Base-by-base conservation (phyloP, 2,329 filamentous ascomycete species). In the Penicillium janthinellum region DNA sequence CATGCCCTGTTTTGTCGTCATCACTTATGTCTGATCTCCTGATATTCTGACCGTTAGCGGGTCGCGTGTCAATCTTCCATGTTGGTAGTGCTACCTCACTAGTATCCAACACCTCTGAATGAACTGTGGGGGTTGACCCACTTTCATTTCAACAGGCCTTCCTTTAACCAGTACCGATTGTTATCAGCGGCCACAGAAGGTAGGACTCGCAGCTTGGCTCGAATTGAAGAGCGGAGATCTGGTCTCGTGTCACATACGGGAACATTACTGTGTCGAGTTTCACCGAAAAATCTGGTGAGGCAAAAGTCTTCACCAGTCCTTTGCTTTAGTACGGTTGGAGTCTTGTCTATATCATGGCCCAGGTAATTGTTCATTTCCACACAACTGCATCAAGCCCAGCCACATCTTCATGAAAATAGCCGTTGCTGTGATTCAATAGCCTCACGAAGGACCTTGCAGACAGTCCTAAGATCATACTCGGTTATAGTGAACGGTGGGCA, bases 31-130 rank as follows among this genome's bases (percentile, higher is more conserved):
- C 28, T 39, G 37, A 41, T 17, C 48, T 56, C 14, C 8, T 56
- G 25, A n/a, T 56, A 25, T 49, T 49, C 53, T 59, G 20, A 28
- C 48, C n/a, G 22, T 54, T 41, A 50, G 56, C 35, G 38, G 59
- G 35, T 53, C 56, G 42, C 14, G 20, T 56, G 11, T 45, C 17
- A 14, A 12, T 12, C 28, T 42, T 22, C 6, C 6, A 31, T 52
- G 22, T 37, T 56, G 51, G 17, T 37, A 51, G 37, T 38, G 31
- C 45, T 39, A 14, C 31, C 12, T 49, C n/a, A n/a, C n/a, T 20
- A 15, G 20, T 35, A 31, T 48, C 47, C 31, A 20, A 12, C 34
- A 20, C n/a, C 28, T 49, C 17, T n/a, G 34, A 48, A 49, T 49
- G 28, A 49, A 35, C 1, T 20, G 2, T 5, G 15, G 17, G 4